phyloP scores from a whole-genome alignment of 2,329 filamentous ascomycete genomes.

The Botryotinia convoluta region DNA sequence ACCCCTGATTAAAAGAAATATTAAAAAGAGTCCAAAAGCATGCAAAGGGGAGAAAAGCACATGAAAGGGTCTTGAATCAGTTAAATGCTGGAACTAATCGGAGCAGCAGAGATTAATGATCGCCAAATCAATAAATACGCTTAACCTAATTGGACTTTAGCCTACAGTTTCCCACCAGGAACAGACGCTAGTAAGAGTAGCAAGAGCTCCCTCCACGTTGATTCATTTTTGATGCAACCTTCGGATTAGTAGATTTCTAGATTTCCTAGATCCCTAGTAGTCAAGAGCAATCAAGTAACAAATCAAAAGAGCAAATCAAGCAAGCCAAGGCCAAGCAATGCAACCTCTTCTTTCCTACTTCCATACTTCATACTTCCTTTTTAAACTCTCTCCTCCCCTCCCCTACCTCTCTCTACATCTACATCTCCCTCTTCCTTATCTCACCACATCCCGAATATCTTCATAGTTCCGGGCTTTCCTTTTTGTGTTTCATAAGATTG shows the following conservation, averaged over 20 bases:
- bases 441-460: not conserved
- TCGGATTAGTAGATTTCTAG: not conserved
- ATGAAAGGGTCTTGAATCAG: not conserved
- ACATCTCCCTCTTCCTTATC: not conserved
- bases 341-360: not conserved
- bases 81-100: not conserved
- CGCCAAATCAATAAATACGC: not conserved
- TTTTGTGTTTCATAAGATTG: slow-evolving; percentile 2
- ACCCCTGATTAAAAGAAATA: not conserved
- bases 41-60: not conserved
- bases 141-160: not conserved
- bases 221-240: not conserved
- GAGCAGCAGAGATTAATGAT: not conserved
- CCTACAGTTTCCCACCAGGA: not conserved
- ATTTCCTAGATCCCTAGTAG: not conserved
- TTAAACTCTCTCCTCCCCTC: not conserved
- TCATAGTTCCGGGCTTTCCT: not conserved
- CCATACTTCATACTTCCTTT: not conserved
- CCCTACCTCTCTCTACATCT: not conserved
- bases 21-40: not conserved
- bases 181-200: not conserved
- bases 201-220: not conserved
- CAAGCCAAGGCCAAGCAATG: slow-evolving; percentile 1
- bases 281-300: not conserved
- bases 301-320: not conserved